Base-by-base conservation (phyloP, 2,329 filamentous ascomycete species). In the Sporothrix schenckii region DNA sequence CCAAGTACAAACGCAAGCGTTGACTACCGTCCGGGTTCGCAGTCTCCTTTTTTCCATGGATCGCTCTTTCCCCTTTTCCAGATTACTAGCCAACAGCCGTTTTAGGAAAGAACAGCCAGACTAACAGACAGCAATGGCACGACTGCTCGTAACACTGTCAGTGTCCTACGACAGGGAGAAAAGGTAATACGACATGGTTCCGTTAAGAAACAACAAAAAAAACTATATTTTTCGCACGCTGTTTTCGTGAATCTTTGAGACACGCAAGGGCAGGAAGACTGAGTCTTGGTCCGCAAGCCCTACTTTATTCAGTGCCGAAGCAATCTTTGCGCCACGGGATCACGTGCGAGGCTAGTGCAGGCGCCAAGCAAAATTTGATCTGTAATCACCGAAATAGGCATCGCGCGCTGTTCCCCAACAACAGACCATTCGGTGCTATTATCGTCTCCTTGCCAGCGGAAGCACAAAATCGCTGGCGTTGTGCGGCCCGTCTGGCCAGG, bases 181-280 rank as follows among this genome's bases (percentile, higher is more conserved):
- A 10, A 47, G 27, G 13, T 16, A 24, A 44, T 11, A 61, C 34
- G 56, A 61, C 56, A 61, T 63, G 58, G 39, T 39, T 47, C 39
- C 16, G 61, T 50, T 65, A 65, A 65, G 60, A 65, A 34, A 65
- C 44, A 34, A 50, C 16, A 50, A 63, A 21, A 63, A 63, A 27
- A 49, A 27, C n/a, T 30, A 41, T 63, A 30, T 65, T 65, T 50
- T 49, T 50, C 24, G 30, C 16, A 9, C 24, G 3, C 21, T 27
- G 47, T 6, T 65, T 65, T 65, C n/a, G 61, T 65, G 61, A 50
- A 65, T 65, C 61, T 65, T 50, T 65, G 61, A 63, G 39, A 63
- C 61, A 65, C 44, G 24, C 34, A 16, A 65, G 50, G 61, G 50
- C 44, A 47, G 58, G 14, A 63, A 63, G 56, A 24, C 56, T 5